phyloP scores from a whole-genome alignment of 1,284 basidiomycete genomes.

The Sanghuangporus sanghuang region DNA sequence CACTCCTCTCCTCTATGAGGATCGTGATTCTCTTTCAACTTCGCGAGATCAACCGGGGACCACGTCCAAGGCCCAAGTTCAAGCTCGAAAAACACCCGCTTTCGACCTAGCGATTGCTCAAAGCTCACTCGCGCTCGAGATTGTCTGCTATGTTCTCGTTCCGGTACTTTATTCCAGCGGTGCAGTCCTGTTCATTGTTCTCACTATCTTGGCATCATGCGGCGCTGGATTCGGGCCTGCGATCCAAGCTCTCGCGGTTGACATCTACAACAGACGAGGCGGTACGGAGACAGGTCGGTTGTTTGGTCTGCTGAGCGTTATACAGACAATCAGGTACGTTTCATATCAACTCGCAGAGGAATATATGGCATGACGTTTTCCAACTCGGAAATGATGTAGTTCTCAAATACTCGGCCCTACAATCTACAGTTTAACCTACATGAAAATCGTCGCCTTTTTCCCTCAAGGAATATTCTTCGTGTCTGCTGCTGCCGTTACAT shows the following conservation, averaged over 20 bases:
- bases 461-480: slow-evolving; percentile 55
- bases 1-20: slow-evolving; percentile 1
- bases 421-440: slow-evolving; percentile 54
- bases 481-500: slow-evolving; percentile 21
- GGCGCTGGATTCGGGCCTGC: slow-evolving; percentile 61
- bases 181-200: slow-evolving; percentile 38
- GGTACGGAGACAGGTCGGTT: slow-evolving; percentile 50
- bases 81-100: slow-evolving; percentile 23
- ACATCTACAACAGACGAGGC: slow-evolving; percentile 43
- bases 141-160: slow-evolving; percentile 49
- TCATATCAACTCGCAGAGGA: neutral
- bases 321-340: slow-evolving; percentile 60
- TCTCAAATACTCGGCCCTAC: slow-evolving; percentile 53
- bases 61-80: slow-evolving; percentile 17
- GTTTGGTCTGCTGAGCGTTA: slow-evolving; percentile 68
- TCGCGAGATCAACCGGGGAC: slow-evolving; percentile 9
- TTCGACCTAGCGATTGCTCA: slow-evolving; percentile 63
- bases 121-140: slow-evolving; percentile 52
- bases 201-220: slow-evolving; percentile 43
- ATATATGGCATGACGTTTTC: neutral
- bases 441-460: slow-evolving; percentile 53
- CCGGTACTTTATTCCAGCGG: slow-evolving; percentile 34
- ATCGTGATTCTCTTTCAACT: neutral
- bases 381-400: slow-evolving; percentile 24
- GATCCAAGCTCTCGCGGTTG: slow-evolving; percentile 59